Percentiles rank a stretch among this genome's conserved stretches.
Conservation (phyloP, 176 grass and related monocot genomes). For the Guadua angustifolia region DNA sequence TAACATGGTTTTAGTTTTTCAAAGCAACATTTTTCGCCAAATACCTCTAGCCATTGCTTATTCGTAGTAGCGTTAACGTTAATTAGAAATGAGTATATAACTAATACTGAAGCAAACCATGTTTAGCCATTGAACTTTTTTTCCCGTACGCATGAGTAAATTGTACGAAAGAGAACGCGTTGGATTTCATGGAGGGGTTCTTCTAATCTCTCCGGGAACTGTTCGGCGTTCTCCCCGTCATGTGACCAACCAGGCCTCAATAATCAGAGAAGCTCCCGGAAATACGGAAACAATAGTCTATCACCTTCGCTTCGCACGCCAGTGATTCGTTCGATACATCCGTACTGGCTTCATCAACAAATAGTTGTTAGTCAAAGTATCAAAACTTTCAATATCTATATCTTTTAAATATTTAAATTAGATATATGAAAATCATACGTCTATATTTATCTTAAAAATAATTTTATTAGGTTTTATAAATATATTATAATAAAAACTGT, state of each 20-base stretch:
- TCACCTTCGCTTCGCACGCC: background rate
- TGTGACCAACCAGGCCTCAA: background rate
- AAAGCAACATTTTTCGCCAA: background rate
- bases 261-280: constrained; percentile 12
- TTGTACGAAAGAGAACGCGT: background rate
- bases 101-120: background rate
- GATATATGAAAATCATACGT: too few relatives aligned
- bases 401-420: too few relatives aligned
- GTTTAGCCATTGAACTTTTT: background rate
- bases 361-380: too few relatives aligned
- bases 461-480: too few relatives aligned
- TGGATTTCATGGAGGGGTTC: background rate
- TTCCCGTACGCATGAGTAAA: too few relatives aligned
- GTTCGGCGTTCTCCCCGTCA: too few relatives aligned
- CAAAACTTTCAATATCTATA: too few relatives aligned
- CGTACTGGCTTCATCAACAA: too few relatives aligned
- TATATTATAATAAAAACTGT: too few relatives aligned
- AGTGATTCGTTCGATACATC: background rate
- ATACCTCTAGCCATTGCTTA: background rate
- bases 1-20: background rate
- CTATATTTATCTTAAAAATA: too few relatives aligned
- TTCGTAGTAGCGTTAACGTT: background rate
- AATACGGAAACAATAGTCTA: constrained; percentile 12
- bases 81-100: background rate
- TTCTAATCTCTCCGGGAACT: background rate